Evolutionary conservation across 441 rosid species (phyloP).

Genomic region (Biscutella auriculata): DNA sequence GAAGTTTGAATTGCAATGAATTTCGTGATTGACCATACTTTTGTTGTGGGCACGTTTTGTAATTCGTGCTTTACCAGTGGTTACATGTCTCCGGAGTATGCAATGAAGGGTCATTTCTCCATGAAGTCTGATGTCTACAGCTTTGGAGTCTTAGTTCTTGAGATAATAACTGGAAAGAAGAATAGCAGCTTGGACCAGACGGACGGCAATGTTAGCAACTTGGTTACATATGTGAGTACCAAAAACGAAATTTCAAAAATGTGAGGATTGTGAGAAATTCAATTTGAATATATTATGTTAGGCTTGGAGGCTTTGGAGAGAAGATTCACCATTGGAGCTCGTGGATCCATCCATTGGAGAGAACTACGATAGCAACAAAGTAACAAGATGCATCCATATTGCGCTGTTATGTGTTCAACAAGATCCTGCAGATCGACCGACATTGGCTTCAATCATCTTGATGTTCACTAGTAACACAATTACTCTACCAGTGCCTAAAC

Average conservation of each 20-base stretch:
- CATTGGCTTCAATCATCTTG: slow-evolving; percentile 9
- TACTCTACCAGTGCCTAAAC: too few species aligned
- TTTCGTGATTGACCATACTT: too few species aligned
- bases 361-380: slow-evolving; percentile 1
- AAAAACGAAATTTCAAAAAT: too few species aligned
- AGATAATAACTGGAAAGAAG: slow-evolving; percentile 31
- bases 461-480: background rate
- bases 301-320: slow-evolving; percentile 26
- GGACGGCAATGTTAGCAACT: slow-evolving; percentile 14
- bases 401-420: slow-evolving; percentile 29
- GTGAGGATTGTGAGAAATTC: too few species aligned
- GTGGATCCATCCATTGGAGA: slow-evolving; percentile 6
- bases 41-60: background rate
- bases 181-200: slow-evolving; percentile 14
- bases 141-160: slow-evolving; percentile 38
- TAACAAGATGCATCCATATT: slow-evolving; percentile 26
- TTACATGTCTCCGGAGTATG: slow-evolving; percentile 43
- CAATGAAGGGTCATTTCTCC: slow-evolving; percentile 30
- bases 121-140: slow-evolving; percentile 33
- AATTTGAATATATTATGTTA: too few species aligned
- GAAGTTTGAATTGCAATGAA: too few species aligned
- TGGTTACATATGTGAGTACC: slow-evolving; percentile 32
- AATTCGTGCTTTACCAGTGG: slow-evolving; percentile 27
- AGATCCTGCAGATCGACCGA: slow-evolving; percentile 15
- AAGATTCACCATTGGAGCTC: slow-evolving; percentile 8